Evolutionary conservation across 352 stramenopile species (phyloP), one percentile per base, ranked within the genome.

Genomic region (Phytopythium delawarense): DNA sequence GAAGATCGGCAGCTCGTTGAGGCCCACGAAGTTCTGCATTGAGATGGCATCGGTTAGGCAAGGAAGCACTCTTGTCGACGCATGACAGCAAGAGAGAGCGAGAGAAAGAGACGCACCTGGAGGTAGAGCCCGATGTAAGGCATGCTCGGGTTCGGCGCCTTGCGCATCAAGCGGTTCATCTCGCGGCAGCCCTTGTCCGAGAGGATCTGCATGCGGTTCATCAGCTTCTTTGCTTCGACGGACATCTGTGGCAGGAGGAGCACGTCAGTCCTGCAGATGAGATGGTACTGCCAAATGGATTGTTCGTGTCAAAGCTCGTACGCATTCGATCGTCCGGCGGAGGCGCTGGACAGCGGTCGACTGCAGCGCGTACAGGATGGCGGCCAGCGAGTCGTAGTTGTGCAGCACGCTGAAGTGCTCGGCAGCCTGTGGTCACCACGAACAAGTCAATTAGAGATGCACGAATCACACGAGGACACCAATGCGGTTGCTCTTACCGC

Each of bases 81-180:
- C 35, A 40, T 40, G 9, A 40, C 35, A 15, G 12, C 12, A 40
- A 40, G 35, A 40, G 35, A 40, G 35, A 15, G 9, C 8, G 35
- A 32, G 28, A 32, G 28, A 32, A 7, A 32, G 7, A 0, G 30
- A 48, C 56, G 35, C 61, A 92, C 86, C 81, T 96, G 87, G 32
- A 96, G 70, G 52, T 93, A 96, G 2, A 96, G 66, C 21, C 87
- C 87, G 25, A 94, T 87, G 65, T 94, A 96, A 42, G 87, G 87
- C 85, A 96, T 94, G 54, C 78, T 88, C 46, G 85, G 87, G 20
- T 83, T 92, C 8, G 70, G 56, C 8, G 79, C 73, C 46, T 79
- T 84, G 54, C 83, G 79, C 85, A 96, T 96, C n/a, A 89, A 59
- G 20, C 78, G 79, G 62, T 94, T 96, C 69, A 96, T 90, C 51